These are phyloP conservation scores for Collybia mongolica DNA, from an alignment of 768 basidiomycete species.

Conservation along the genomic window DNA sequence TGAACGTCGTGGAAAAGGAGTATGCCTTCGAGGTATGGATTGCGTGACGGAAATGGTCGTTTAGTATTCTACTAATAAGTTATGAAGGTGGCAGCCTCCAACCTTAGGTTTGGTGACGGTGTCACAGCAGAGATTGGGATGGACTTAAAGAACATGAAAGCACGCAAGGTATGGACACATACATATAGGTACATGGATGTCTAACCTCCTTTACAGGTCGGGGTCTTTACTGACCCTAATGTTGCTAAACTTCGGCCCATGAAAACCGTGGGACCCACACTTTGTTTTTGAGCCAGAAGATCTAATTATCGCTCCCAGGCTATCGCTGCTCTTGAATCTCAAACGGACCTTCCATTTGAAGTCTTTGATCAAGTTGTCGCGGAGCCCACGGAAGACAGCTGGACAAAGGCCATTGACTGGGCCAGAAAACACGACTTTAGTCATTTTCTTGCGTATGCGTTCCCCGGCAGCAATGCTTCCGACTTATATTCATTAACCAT, in stretches of 20 bases:
- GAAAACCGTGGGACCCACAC: conserved; percentile 57
- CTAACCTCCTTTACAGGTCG: conserved; percentile 58
- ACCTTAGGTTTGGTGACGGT: conserved; percentile 87
- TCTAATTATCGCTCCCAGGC: conserved; percentile 42
- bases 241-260: conserved; percentile 81
- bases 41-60: not conserved
- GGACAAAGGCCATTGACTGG: conserved; percentile 87
- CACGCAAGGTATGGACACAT: conserved; percentile 59
- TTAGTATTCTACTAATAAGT: not conserved
- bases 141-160: conserved; percentile 93
- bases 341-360: conserved; percentile 75
- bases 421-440: conserved; percentile 84
- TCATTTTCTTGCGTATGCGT: conserved; percentile 83
- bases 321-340: conserved; percentile 74
- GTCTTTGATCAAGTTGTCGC: conserved; percentile 80
- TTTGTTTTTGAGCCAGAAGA: not conserved
- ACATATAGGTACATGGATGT: conserved; percentile 2
- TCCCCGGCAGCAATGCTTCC: not conserved
- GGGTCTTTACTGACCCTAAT: conserved; percentile 89
- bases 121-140: conserved; percentile 90
- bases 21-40: conserved; percentile 82
- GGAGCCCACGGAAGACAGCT: conserved; percentile 92
- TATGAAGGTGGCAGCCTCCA: conserved; percentile 76
- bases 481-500: conserved; percentile 1
- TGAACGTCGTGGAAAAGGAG: conserved; percentile 72